A percentile compares a stretch with the other conserved stretches of the same genome.
Evolutionary conservation across 306 rosid species (phyloP).

Genomic region (Corylus heterophylla): DNA sequence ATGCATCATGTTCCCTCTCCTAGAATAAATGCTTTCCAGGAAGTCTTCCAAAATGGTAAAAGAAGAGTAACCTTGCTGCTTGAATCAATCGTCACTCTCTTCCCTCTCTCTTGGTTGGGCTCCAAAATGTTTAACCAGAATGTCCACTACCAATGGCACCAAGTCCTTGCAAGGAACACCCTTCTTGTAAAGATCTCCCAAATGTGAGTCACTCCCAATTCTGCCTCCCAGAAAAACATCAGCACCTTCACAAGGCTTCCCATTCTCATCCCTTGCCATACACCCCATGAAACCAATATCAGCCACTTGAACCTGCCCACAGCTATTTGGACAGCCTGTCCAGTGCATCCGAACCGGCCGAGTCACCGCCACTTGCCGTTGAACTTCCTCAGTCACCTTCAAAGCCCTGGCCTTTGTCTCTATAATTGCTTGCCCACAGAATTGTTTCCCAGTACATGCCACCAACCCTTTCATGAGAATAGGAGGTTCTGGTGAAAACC

Average conservation of each 20-base stretch:
- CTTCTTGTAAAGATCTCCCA: slow-evolving; percentile 76
- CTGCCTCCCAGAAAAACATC: slow-evolving; percentile 89
- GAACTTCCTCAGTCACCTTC: slow-evolving; percentile 83
- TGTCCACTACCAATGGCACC: slow-evolving; percentile 76
- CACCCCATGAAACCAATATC: slow-evolving; percentile 99
- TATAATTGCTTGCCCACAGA: slow-evolving; percentile 92
- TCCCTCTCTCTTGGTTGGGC: slow-evolving; percentile 48
- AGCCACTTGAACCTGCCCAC: slow-evolving; percentile 96
- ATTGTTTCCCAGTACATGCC: slow-evolving; percentile 95
- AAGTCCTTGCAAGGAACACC: slow-evolving; percentile 90
- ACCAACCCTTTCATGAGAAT: slow-evolving; percentile 81
- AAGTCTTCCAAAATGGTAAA: background rate
- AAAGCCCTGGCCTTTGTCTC: slow-evolving; percentile 92
- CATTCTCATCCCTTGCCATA: slow-evolving; percentile 88
- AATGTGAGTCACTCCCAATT: slow-evolving; percentile 92
- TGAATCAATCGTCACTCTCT: background rate
- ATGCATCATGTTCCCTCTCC: background rate
- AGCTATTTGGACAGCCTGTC: slow-evolving; percentile 93
- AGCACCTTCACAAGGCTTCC: slow-evolving; percentile 75
- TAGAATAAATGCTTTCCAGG: background rate
- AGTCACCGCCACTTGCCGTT: slow-evolving; percentile 62
- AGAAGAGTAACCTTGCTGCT: background rate
- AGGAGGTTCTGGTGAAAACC: slow-evolving; percentile 69
- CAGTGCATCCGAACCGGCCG: slow-evolving; percentile 91
- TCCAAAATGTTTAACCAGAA: slow-evolving; percentile 71